Base-by-base conservation (phyloP, 805 yeast genomes). In the Candida argentea region DNA sequence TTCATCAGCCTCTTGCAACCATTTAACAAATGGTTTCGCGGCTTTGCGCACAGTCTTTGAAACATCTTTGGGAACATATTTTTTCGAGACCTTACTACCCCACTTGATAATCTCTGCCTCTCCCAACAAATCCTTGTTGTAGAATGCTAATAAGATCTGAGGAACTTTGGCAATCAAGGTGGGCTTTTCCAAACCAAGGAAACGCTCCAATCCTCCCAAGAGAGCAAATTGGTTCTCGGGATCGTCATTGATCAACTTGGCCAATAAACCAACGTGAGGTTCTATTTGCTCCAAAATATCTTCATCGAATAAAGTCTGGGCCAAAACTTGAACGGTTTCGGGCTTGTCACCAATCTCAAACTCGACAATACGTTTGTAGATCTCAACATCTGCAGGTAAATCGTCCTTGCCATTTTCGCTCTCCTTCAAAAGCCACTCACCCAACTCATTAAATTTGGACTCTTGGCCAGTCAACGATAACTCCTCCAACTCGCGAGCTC, bases 11-110 rank as follows among this genome's bases (percentile, higher is more conserved):
- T 82, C 87, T 50, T 85, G 78, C 42, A 91, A 73, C 98, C 98
- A 91, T 41, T 80, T 76, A 39, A 91, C 64, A 61, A 91, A 91
- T 17, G 97, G 94, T 61, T 86, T 87, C 36, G 96, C 96, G 25
- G 95, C 91, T 60, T 77, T 83, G 59, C 95, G 82, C 28, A 87
- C 94, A 70, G 83, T 89, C 65, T 89, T 89, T 29, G 93, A 79
- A 19, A 76, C 68, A 26, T 85, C 94, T 64, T 89, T 91, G 36
- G 93, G 82, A 35, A 91, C 95, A 47, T 78, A 91, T 57, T 86
- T 87, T 67, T 86, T 86, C 29, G 94, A 81, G 27, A 83, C 87
- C 58, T 76, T 86, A 29, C 89, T 71, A 48, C 95, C 96, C 85
- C 95, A 91, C 26, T 71, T 70, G 43, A 68, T 53, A 28, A 85